Evolutionary conservation across 805 yeast genomes (phyloP).

Genomic region (Wickerhamiella shivajii): DNA sequence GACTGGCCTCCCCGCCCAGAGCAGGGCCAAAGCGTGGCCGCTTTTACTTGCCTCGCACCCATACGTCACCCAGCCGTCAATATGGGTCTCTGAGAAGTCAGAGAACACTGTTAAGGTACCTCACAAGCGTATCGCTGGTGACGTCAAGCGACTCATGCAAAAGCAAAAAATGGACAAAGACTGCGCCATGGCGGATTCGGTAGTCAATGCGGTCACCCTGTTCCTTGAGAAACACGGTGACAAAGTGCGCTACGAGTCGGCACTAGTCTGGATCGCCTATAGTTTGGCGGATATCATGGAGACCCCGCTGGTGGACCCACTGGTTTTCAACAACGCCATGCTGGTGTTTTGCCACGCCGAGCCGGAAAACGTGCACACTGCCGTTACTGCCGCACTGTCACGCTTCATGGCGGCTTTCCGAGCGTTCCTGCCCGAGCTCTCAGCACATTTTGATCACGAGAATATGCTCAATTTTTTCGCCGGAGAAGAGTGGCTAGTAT

Average conservation of each 20-base stretch:
- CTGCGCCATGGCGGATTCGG: slow-evolving; percentile 1
- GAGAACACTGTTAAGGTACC: too few species aligned
- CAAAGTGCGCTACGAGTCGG: slow-evolving; percentile 61
- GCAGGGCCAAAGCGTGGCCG: slow-evolving; percentile 77
- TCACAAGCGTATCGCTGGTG: slow-evolving; percentile 22
- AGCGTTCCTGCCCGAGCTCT: slow-evolving; percentile 57
- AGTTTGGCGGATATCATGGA: slow-evolving; percentile 72
- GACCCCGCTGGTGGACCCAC: slow-evolving; percentile 42
- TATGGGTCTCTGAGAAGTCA: too few species aligned
- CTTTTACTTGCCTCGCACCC: slow-evolving; percentile 69
- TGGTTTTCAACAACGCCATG: slow-evolving; percentile 59
- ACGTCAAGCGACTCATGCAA: slow-evolving; percentile 16
- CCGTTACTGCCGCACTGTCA: slow-evolving; percentile 8
- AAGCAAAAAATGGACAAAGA: background rate
- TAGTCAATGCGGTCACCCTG: slow-evolving; percentile 35
- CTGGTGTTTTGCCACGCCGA: slow-evolving; percentile 49
- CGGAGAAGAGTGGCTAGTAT: slow-evolving; percentile 78
- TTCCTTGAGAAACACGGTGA: slow-evolving; percentile 71
- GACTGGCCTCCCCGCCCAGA: slow-evolving; percentile 69
- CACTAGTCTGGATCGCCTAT: slow-evolving; percentile 76
- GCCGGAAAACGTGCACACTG: slow-evolving; percentile 12
- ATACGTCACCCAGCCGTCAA: slow-evolving; percentile 60
- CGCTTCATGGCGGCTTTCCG: slow-evolving; percentile 52
- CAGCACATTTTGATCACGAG: slow-evolving; percentile 65
- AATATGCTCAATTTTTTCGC: slow-evolving; percentile 45